Evolutionary conservation across 2,329 filamentous ascomycete genomes (phyloP).

Genomic region (Pyricularia pennisetigena): DNA sequence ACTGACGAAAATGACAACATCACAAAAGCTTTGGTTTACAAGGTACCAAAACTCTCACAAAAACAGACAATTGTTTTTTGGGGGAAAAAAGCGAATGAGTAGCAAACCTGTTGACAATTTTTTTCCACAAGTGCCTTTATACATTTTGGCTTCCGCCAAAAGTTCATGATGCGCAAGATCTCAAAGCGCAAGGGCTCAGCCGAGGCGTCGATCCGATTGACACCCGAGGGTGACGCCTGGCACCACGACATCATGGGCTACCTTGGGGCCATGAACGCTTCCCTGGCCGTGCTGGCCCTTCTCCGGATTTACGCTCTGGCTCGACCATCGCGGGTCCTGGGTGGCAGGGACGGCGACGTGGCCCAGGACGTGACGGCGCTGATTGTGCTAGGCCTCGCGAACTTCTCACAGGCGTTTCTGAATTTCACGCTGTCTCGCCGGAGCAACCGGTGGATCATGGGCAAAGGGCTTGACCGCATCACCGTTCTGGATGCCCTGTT

Average conservation of each 20-base stretch:
- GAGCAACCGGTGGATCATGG: conserved; percentile 16
- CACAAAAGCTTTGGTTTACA: background rate
- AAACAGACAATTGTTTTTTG: background rate
- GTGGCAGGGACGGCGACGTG: conserved; percentile 7
- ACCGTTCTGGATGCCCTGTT: conserved; percentile 15
- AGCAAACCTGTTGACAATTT: background rate
- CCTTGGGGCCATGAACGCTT: conserved; percentile 14
- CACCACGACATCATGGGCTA: conserved; percentile 17
- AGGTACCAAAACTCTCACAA: background rate
- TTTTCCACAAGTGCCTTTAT: conserved; percentile 9
- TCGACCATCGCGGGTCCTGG: background rate
- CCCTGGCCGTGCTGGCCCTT: conserved; percentile 12
- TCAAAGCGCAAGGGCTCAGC: conserved; percentile 8
- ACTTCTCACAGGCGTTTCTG: conserved; percentile 15
- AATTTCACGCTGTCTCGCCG: conserved; percentile 12
- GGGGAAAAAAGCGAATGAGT: background rate
- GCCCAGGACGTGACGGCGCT: conserved; percentile 13
- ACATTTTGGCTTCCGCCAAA: conserved; percentile 12
- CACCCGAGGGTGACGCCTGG: conserved; percentile 12
- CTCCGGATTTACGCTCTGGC: conserved; percentile 12
- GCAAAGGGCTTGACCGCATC: conserved; percentile 15
- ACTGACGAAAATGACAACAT: too few relatives aligned
- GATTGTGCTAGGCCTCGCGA: conserved; percentile 14
- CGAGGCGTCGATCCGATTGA: conserved; percentile 7
- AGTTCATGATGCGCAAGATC: conserved; percentile 11